Percentiles rank a stretch among this genome's conserved stretches.
These are phyloP conservation scores for Kodamaea fungicola DNA, from an alignment of 1,139 yeast genomes.

Conservation along the genomic window DNA sequence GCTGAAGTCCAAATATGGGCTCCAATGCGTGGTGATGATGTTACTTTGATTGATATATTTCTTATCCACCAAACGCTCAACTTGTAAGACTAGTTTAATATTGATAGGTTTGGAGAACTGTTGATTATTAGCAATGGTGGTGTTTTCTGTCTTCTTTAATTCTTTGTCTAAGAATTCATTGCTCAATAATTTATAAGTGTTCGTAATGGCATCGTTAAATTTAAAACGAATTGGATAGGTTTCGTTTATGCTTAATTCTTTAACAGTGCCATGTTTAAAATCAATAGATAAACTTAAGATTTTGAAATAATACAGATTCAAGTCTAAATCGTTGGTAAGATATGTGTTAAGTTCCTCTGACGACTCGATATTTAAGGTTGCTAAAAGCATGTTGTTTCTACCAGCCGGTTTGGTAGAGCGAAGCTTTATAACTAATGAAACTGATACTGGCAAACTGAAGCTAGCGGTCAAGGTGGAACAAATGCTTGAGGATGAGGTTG, in stretches of 20 bases:
- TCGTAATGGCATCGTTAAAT: constrained; percentile 30
- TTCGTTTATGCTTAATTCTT: constrained; percentile 23
- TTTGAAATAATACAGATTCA: constrained; percentile 28
- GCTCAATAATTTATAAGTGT: constrained; percentile 44
- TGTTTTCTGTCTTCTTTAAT: constrained; percentile 14
- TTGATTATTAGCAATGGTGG: constrained; percentile 7
- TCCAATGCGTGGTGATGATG: constrained; percentile 54
- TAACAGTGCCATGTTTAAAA: constrained; percentile 32
- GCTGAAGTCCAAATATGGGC: constrained; percentile 59
- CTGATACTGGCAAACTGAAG: constrained; percentile 36
- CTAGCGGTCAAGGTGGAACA: constrained; percentile 8
- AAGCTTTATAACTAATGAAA: constrained; percentile 52
- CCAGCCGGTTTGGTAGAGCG: constrained; percentile 59
- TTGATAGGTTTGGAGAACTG: constrained; percentile 29
- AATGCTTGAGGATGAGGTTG: background rate
- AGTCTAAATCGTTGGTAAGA: constrained; percentile 9
- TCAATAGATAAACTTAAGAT: constrained; percentile 43
- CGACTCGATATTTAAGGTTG: constrained; percentile 55
- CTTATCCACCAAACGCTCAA: constrained; percentile 15
- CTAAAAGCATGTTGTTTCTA: constrained; percentile 46
- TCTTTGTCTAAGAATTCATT: constrained; percentile 26
- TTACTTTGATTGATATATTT: constrained; percentile 19
- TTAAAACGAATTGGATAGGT: constrained; percentile 32
- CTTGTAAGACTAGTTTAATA: constrained; percentile 29
- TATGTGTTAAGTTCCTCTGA: constrained; percentile 39